Evolutionary conservation across 306 rosid genomes (phyloP).

Genomic region (Vigna radiata): DNA sequence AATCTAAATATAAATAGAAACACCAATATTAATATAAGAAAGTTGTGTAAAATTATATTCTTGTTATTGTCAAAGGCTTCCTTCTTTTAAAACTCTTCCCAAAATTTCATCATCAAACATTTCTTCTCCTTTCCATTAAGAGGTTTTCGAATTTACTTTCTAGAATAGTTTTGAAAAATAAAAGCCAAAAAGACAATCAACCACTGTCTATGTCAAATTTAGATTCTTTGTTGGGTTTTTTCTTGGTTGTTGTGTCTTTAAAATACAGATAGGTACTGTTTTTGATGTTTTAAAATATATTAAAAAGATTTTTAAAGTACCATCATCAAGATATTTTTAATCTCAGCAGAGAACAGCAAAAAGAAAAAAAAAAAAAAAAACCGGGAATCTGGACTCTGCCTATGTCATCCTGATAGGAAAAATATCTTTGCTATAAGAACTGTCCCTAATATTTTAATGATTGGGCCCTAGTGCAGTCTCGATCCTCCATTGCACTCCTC

Average conservation of each 20-base stretch:
- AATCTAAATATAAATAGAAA: too few relatives aligned
- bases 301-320: too few relatives aligned
- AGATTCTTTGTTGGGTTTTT: too few relatives aligned
- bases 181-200: background rate
- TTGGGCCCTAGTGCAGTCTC: constrained; percentile 10
- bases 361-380: too few relatives aligned
- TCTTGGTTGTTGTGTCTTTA: too few relatives aligned
- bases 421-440: constrained; percentile 28
- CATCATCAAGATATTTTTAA: too few relatives aligned
- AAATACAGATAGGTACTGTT: too few relatives aligned
- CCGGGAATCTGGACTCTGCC: background rate
- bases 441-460: background rate
- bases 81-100: background rate
- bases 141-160: background rate
- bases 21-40: too few relatives aligned
- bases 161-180: background rate
- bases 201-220: background rate
- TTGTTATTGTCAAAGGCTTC: background rate
- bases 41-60: too few relatives aligned
- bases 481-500: constrained; percentile 46
- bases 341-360: too few relatives aligned
- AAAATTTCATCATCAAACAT: constrained; percentile 1
- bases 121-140: background rate
- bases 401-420: constrained; percentile 35
- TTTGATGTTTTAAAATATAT: too few relatives aligned